These are phyloP conservation scores for Mycena polygramma DNA, from an alignment of 768 basidiomycete species.

Conservation along the genomic window DNA sequence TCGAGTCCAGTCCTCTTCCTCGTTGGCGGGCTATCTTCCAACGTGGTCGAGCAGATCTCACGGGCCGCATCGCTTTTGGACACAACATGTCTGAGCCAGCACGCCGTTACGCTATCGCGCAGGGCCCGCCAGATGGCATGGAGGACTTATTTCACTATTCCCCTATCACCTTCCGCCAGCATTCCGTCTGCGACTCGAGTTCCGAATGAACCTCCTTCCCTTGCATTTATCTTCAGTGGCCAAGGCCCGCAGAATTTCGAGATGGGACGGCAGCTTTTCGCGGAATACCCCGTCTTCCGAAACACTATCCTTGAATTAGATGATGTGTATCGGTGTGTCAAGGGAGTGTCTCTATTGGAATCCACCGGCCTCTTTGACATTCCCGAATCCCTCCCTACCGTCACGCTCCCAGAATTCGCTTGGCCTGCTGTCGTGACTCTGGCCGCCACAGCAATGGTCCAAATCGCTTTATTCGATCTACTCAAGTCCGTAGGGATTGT, in stretches of 20 bases:
- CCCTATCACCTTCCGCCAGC: constrained; percentile 1
- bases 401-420: neutral
- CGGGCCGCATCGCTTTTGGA: neutral
- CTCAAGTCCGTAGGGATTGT: constrained; percentile 41
- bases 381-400: neutral
- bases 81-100: neutral
- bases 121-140: constrained; percentile 39
- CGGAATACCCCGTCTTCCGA: constrained; percentile 44
- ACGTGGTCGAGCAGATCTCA: constrained; percentile 4
- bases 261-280: constrained; percentile 49
- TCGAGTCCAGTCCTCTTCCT: constrained; percentile 6
- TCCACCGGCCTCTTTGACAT: constrained; percentile 44
- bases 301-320: constrained; percentile 46
- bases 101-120: constrained; percentile 23
- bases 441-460: constrained; percentile 48
- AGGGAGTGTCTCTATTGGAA: constrained; percentile 44
- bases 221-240: constrained; percentile 51
- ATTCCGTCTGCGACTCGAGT: constrained; percentile 33
- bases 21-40: constrained; percentile 12
- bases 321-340: constrained; percentile 36
- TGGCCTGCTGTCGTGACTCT: constrained; percentile 42
- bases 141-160: constrained; percentile 27
- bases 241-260: constrained; percentile 51
- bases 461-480: constrained; percentile 50
- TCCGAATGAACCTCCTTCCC: constrained; percentile 28